Evolutionary conservation across 2,329 filamentous ascomycete genomes (phyloP), one percentile per base, ranked within the genome.

Genomic region (Aspergillus sp.): DNA sequence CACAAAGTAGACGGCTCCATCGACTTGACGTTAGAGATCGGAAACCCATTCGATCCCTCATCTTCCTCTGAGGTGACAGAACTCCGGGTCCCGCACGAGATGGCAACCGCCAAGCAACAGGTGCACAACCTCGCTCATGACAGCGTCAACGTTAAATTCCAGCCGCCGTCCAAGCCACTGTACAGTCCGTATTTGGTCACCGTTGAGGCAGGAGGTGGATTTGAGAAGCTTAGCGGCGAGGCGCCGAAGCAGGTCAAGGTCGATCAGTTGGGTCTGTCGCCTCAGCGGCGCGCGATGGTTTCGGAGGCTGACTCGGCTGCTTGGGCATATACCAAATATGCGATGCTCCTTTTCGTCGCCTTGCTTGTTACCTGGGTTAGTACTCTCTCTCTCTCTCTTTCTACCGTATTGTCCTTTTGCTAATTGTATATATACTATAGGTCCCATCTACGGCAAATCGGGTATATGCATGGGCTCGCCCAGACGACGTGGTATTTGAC

Each of bases 401-500:
- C 28, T n/a, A 10, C 7, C 8, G 19, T 19, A 19, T 19, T 19
- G 19, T 19, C 19, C 2, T 19, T 19, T 19, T 19, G 19, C 19
- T 19, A 19, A 19, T 19, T 19, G 19, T 19, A 19, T 19, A 19
- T 19, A 19, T 19, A 2, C 19, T 41, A 29, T 40, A 68, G 64
- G 64, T 90, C 48, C 88, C 80, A 1, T 89, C 85, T 1, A 86
- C 82, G 26, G 77, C 84, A 49, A 93, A 94, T 63, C 77, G 88
- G 7, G 77, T 90, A 10, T 89, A 85, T 65, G 80, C 80, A 3
- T 72, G 89, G 10, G 73, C 81, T 6, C 72, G 84, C 57, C 70
- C 74, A 0, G 67, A 76, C 28, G 48, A 73, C 3, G 67, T 76
- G 0, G 76, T 73, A 9, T 75, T 82, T 29, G 70, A 75, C 0